Percentiles rank a stretch among this genome's conserved stretches.
Conservation (phyloP, 176 grass and related monocot genomes). For the Zizania latifolia region DNA sequence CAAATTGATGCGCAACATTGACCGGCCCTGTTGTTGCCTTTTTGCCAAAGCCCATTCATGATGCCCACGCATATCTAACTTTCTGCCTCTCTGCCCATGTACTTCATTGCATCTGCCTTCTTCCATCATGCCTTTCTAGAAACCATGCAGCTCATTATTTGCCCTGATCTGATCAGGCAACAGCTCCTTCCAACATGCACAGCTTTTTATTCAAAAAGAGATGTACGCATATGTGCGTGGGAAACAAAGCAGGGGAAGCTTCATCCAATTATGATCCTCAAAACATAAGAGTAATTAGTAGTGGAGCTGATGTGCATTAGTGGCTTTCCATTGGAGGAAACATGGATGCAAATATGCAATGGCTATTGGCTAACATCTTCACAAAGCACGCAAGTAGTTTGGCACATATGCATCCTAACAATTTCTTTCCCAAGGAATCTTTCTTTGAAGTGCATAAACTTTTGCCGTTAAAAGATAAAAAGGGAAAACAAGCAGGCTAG, state of each 20-base stretch:
- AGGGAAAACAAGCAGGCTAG: neutral
- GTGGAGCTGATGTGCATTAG: conserved; percentile 4
- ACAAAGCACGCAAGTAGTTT: conserved; percentile 10
- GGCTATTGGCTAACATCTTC: neutral
- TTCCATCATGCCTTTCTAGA: conserved; percentile 58
- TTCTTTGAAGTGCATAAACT: neutral
- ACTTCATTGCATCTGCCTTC: conserved; percentile 31
- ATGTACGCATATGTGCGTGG: neutral
- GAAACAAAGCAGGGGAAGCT: neutral
- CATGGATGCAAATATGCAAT: no score
- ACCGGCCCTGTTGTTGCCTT: neutral
- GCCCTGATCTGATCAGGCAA: conserved; percentile 11
- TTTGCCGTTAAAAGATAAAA: neutral
- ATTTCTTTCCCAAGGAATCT: neutral
- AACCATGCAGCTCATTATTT: conserved; percentile 34
- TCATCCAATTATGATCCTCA: neutral
- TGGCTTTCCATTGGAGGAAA: neutral
- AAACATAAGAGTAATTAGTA: neutral
- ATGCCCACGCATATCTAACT: conserved; percentile 25
- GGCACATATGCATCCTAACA: neutral
- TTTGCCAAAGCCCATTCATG: conserved; percentile 1
- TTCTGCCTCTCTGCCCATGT: conserved; percentile 25
- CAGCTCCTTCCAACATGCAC: conserved; percentile 3
- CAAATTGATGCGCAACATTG: conserved; percentile 39
- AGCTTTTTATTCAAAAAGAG: neutral